phyloP scores from a whole-genome alignment of 225 moss, liverwort and hornwort genomes.

The Climacium dendroides region DNA sequence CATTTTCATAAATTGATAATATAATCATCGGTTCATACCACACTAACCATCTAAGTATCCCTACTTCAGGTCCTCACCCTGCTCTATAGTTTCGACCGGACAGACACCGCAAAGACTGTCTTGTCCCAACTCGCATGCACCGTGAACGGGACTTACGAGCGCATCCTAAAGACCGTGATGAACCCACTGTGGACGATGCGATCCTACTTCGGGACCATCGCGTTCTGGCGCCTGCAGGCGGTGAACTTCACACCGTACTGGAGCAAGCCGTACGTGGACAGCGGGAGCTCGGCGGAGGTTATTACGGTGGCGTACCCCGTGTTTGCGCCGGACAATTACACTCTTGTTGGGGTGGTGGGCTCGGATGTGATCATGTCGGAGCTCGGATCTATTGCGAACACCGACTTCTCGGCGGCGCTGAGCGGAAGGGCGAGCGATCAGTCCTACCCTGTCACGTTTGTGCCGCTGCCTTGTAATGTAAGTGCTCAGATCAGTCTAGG shows the following conservation, averaged over 20 bases:
- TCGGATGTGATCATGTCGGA: conserved; percentile 29
- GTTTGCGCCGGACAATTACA: conserved; percentile 31
- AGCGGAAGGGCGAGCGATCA: background rate
- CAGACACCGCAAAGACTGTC: background rate
- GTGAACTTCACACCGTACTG: conserved; percentile 6
- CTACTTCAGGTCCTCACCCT: background rate
- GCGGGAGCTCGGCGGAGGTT: background rate
- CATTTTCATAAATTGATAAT: background rate
- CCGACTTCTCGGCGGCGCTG: background rate
- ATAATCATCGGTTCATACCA: background rate
- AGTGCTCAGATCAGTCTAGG: background rate
- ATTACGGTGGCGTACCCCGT: conserved; percentile 32
- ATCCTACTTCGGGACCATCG: conserved; percentile 26
- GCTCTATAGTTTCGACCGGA: conserved; percentile 30
- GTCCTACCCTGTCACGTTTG: background rate
- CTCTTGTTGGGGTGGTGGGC: conserved; percentile 28
- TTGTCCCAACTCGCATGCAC: conserved; percentile 8
- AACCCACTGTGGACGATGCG: conserved; percentile 37
- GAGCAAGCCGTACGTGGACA: conserved; percentile 22
- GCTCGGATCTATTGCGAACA: background rate
- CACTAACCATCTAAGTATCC: background rate
- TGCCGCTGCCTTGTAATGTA: conserved; percentile 25
- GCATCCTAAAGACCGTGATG: background rate
- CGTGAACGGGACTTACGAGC: conserved; percentile 24
- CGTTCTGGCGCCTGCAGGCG: conserved; percentile 9